phyloP scores from a whole-genome alignment of 1,284 basidiomycete genomes.

The Cutaneotrichosporon sp. region DNA sequence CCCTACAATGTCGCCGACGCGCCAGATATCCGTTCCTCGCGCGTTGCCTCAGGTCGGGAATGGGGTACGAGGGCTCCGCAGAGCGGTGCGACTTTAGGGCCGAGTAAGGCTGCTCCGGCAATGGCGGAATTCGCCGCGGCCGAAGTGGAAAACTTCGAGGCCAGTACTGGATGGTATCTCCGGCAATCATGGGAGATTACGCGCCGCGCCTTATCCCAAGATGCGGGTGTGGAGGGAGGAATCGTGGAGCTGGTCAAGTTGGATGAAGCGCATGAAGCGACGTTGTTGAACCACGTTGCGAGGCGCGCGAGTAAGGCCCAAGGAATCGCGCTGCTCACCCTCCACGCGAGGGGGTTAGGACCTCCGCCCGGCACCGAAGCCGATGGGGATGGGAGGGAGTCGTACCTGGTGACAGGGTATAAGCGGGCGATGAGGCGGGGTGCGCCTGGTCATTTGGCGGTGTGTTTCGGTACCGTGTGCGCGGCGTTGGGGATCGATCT shows the following conservation, averaged over 20 bases:
- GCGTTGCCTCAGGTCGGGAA: not conserved
- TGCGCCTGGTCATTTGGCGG: constrained; percentile 75
- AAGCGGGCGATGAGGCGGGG: constrained; percentile 67
- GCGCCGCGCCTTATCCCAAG: not conserved
- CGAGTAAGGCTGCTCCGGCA: constrained; percentile 13
- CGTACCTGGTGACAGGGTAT: constrained; percentile 62
- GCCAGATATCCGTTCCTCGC: not conserved
- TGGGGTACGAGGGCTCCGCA: constrained; percentile 3
- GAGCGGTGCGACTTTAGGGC: constrained; percentile 18
- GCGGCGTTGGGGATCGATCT: constrained; percentile 70
- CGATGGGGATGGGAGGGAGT: constrained; percentile 16
- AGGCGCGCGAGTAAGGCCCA: constrained; percentile 85
- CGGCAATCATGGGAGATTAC: constrained; percentile 53
- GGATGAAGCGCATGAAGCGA: constrained; percentile 77
- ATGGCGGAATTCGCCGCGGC: constrained; percentile 45
- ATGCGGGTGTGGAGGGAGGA: constrained; percentile 26
- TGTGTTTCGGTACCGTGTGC: constrained; percentile 85
- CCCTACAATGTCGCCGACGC: not conserved
- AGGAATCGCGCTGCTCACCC: constrained; percentile 85
- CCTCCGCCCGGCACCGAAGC: constrained; percentile 52
- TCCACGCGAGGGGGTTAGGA: constrained; percentile 79
- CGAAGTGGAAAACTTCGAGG: constrained; percentile 63
- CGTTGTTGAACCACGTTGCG: constrained; percentile 85
- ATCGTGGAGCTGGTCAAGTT: constrained; percentile 57
- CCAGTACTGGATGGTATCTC: constrained; percentile 72